phyloP scores from a whole-genome alignment of 148 eudicot species.

The Cornus controversa region DNA sequence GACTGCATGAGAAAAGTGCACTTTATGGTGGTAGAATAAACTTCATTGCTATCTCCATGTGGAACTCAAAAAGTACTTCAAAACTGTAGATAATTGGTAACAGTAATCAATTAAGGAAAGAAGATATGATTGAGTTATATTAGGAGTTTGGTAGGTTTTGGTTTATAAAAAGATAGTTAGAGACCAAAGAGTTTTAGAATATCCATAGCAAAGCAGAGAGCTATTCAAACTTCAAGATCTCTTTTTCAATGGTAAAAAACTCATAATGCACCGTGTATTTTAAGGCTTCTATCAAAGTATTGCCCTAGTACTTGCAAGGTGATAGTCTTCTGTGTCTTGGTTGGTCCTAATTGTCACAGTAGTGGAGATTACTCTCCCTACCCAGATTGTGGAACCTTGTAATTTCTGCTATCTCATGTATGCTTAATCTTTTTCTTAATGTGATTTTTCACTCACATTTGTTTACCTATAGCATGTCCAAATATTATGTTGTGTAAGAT shows the following conservation, averaged over 20 bases:
- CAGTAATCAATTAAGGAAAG: neutral
- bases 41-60: neutral
- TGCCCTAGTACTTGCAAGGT: neutral
- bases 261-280: neutral
- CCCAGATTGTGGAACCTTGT: neutral
- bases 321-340: neutral
- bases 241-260: neutral
- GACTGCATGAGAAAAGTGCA: neutral
- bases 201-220: neutral
- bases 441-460: neutral
- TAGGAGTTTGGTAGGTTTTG: neutral
- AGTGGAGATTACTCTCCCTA: neutral
- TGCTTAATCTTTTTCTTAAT: too few relatives aligned
- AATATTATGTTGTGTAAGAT: neutral
- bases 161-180: neutral
- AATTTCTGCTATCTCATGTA: neutral
- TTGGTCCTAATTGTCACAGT: neutral
- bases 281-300: neutral
- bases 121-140: neutral
- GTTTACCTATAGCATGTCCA: neutral
- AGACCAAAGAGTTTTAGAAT: neutral
- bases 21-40: neutral
- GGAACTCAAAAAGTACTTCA: neutral
- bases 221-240: neutral
- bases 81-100: neutral